Evolutionary conservation across 2,329 filamentous ascomycete species (phyloP), one percentile per base, ranked within the genome.

Genomic region (Tolypocladium amazonense): DNA sequence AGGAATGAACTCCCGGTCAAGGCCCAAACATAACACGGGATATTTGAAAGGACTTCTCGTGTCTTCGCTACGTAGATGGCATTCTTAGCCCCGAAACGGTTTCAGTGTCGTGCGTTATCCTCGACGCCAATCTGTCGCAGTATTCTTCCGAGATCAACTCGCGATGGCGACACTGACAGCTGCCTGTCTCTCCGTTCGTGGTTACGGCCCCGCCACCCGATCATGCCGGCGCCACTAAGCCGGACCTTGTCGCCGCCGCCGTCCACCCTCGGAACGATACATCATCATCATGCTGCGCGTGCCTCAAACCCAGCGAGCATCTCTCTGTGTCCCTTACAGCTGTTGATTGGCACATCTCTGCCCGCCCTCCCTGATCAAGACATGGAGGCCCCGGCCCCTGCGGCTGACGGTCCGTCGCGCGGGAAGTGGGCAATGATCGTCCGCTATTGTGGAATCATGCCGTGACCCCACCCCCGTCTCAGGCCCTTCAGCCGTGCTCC

Each of bases 371-470:
- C 45, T 50, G 25, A 30, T 30, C 14, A 20, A 50, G 45, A 30
- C 45, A 50, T 18, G 23, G 45, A 47, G 23, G 23, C 45, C 45
- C 45, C 27, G 47, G 47, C 50, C 35, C 57, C 57, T 59, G 45
- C 57, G 56, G 55, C 56, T 58, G 59, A 61, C 58, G 56, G 56
- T 52, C 55, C 57, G 47, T 41, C 9, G 38, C 57, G 53, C 57
- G 53, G 54, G 53, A 56, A 56, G 54, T 58, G 56, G 52, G 57
- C 55, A 61, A 7, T 8, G 30, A 41, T 58, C 43, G 35, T n/a
- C 23, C 30, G 38, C 30, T 50, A 33, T 59, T 59, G 58, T 41
- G 37, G 47, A 50, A 53, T 53, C 50, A 53, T n/a, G 18, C 47
- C 50, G 50, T 20, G 20, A 30, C 30, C 50, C 50, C 50, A 35